Conservation (phyloP, 345 rosid genomes). For the Hibiscus tridactylites region DNA sequence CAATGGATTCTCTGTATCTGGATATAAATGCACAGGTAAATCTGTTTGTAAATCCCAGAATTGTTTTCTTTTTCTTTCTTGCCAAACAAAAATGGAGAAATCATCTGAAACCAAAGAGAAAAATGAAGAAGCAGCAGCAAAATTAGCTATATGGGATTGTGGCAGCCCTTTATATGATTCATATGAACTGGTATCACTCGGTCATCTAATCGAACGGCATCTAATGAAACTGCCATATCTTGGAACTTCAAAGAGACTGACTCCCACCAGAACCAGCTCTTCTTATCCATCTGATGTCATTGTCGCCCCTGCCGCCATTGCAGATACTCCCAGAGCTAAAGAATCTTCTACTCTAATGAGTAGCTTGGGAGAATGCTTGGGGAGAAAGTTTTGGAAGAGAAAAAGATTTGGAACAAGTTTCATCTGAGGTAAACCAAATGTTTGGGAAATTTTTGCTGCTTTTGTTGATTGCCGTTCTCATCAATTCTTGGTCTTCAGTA, state of each 20-base stretch:
- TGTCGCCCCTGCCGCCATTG: background rate
- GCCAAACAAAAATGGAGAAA: background rate
- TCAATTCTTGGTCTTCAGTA: background rate
- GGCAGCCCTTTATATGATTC: slow-evolving; percentile 20
- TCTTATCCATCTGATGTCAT: background rate
- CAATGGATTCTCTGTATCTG: no score
- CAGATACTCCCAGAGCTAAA: background rate
- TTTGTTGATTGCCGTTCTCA: background rate
- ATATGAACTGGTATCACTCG: slow-evolving; percentile 7
- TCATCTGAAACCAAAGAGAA: background rate
- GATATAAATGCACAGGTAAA: background rate
- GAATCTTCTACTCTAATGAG: background rate
- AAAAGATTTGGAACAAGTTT: background rate
- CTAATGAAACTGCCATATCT: slow-evolving; percentile 9
- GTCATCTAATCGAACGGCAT: slow-evolving; percentile 13
- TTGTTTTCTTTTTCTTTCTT: background rate
- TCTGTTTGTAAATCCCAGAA: background rate
- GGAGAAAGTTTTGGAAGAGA: slow-evolving; percentile 10
- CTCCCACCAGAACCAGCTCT: background rate
- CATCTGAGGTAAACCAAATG: background rate
- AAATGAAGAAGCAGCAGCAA: background rate
- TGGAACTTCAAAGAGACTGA: slow-evolving; percentile 1
- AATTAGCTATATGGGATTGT: slow-evolving; percentile 9
- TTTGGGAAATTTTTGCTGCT: background rate
- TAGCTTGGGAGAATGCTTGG: slow-evolving; percentile 1